These are phyloP conservation scores for Pyricularia grisea DNA, from an alignment of 2,329 filamentous ascomycete genomes.

Conservation along the genomic window DNA sequence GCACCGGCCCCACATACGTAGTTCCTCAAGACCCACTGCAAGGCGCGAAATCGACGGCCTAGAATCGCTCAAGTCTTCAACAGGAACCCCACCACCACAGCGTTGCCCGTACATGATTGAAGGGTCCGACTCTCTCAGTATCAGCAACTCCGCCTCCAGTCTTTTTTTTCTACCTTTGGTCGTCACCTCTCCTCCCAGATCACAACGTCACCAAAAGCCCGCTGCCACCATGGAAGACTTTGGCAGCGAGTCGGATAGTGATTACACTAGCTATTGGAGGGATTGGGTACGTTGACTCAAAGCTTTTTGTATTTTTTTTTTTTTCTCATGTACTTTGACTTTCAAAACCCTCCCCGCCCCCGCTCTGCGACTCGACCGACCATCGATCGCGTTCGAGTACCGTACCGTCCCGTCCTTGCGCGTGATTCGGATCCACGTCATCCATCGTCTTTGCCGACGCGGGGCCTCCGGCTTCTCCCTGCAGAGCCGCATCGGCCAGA, in stretches of 20 bases:
- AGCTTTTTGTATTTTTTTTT: not conserved
- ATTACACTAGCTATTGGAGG: conserved; percentile 98
- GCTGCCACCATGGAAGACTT: conserved; percentile 78
- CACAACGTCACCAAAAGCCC: not conserved
- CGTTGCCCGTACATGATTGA: not conserved
- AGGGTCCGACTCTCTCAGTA: not conserved
- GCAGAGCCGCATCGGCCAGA: not conserved
- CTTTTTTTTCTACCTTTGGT: not conserved
- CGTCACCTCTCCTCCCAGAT: not conserved
- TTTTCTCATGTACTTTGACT: not conserved
- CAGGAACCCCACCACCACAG: conserved; percentile 1
- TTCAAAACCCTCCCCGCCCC: not conserved
- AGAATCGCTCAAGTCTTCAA: not conserved
- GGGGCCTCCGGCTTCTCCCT: not conserved
- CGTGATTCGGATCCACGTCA: conserved; percentile 4
- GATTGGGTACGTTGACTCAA: conserved; percentile 72
- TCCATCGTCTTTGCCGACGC: not conserved
- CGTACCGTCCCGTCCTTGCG: not conserved
- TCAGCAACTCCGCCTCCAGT: not conserved
- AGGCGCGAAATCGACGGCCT: not conserved
- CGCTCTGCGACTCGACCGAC: not conserved
- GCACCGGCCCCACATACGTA: not conserved
- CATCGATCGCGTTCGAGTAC: not conserved
- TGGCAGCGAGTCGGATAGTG: conserved; percentile 94
- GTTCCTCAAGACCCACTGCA: not conserved